phyloP scores from a whole-genome alignment of 2,329 filamentous ascomycete species.

The Trichoderma semiorbis region DNA sequence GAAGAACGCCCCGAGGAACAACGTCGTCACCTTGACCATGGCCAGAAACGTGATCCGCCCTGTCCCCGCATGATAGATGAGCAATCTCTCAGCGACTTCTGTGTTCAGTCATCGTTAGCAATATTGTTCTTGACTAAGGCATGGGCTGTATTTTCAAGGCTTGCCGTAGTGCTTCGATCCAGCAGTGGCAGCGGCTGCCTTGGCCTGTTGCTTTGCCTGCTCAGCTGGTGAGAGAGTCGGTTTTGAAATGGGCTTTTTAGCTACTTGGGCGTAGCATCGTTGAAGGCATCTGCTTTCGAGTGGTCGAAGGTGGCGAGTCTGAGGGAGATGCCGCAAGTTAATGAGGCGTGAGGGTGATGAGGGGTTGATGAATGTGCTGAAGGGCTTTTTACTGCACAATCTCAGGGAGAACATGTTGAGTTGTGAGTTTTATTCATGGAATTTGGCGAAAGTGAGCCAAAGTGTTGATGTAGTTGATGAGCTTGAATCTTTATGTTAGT shows the following conservation, averaged over 20 bases:
- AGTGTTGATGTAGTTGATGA: not conserved
- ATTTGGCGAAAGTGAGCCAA: not conserved
- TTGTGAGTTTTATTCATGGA: not conserved
- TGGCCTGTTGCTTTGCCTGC: slow-evolving; percentile 29
- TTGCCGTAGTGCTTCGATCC: slow-evolving; percentile 25
- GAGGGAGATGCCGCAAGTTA: not conserved
- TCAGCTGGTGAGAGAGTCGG: slow-evolving; percentile 22
- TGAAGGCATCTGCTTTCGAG: slow-evolving; percentile 23
- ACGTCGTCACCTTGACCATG: slow-evolving; percentile 65
- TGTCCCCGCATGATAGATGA: slow-evolving; percentile 74
- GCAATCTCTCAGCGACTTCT: slow-evolving; percentile 56
- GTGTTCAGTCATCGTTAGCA: not conserved
- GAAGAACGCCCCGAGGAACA: slow-evolving; percentile 67
- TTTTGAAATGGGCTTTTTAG: slow-evolving; percentile 13
- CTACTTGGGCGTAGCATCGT: slow-evolving; percentile 27
- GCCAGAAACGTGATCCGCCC: slow-evolving; percentile 65
- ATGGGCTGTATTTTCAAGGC: not conserved
- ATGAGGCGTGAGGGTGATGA: not conserved
- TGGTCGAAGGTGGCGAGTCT: slow-evolving; percentile 16
- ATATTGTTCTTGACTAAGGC: not conserved
- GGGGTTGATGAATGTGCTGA: not conserved
- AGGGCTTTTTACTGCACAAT: not conserved
- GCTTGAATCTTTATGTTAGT: not conserved
- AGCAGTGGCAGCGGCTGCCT: slow-evolving; percentile 24
- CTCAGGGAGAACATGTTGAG: slow-evolving; percentile 12